Evolutionary conservation across 352 stramenopile genomes (phyloP).

Genomic region (Phytopythium chamaehyphon): DNA sequence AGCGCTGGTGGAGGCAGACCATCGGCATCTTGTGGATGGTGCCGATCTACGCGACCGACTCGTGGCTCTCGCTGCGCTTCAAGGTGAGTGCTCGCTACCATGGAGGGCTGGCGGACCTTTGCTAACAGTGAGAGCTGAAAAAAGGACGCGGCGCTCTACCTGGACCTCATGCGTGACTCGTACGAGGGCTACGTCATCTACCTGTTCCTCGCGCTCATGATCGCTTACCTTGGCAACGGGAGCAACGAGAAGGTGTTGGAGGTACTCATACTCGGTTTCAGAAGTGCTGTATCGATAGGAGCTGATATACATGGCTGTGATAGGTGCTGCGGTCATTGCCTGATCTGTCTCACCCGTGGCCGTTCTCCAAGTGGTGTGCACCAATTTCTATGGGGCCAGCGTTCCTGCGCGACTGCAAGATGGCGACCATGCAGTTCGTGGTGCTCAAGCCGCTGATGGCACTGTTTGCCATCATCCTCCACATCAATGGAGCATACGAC

Average conservation of each 20-base stretch:
- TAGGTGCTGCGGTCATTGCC: constrained; percentile 52
- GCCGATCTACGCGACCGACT: constrained; percentile 96
- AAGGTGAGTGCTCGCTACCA: constrained; percentile 41
- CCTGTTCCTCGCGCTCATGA: constrained; percentile 95
- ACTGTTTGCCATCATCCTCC: constrained; percentile 83
- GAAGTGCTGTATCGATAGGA: no score
- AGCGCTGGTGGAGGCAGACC: constrained; percentile 70
- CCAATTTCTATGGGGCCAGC: constrained; percentile 77
- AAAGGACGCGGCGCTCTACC: constrained; percentile 77
- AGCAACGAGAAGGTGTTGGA: constrained; percentile 83
- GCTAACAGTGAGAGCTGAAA: no score
- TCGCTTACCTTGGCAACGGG: constrained; percentile 92
- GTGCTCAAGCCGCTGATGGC: constrained; percentile 92
- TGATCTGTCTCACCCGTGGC: constrained; percentile 71
- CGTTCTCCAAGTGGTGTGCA: constrained; percentile 55
- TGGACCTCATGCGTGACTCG: constrained; percentile 95
- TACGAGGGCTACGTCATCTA: constrained; percentile 99
- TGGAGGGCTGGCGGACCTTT: no score
- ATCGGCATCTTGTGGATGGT: constrained; percentile 99
- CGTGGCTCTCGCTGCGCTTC: constrained; percentile 96
- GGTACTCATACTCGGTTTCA: constrained; percentile 10
- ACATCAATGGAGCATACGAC: constrained; percentile 75
- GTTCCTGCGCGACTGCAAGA: constrained; percentile 93
- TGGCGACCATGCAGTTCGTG: constrained; percentile 95
- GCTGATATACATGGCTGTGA: no score